phyloP scores from a whole-genome alignment of 768 basidiomycete genomes.

The Boletus coccyginus region DNA sequence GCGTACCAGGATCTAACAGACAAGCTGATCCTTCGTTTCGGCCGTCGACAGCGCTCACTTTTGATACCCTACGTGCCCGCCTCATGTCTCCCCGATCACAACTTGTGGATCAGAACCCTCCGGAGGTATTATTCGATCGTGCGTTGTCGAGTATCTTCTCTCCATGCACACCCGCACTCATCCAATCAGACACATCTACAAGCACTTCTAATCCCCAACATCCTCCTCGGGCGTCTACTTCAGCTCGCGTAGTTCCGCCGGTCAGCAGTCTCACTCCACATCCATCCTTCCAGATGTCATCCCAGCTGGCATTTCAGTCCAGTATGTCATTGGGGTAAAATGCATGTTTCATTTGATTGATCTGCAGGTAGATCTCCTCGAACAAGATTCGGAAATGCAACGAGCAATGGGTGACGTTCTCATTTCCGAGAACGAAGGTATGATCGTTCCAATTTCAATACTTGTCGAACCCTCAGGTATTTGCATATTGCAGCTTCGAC shows the following conservation, averaged over 20 bases:
- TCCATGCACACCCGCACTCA: not conserved
- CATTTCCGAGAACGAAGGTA: constrained; percentile 46
- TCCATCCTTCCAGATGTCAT: constrained; percentile 51
- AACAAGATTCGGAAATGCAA: constrained; percentile 73
- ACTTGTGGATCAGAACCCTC: constrained; percentile 35
- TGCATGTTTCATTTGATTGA: not conserved
- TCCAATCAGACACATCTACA: constrained; percentile 16
- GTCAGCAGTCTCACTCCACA: constrained; percentile 55
- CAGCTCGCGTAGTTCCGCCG: constrained; percentile 43
- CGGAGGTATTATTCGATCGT: constrained; percentile 37
- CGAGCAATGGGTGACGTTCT: constrained; percentile 55
- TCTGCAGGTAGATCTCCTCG: constrained; percentile 52
- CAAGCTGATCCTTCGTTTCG: constrained; percentile 38
- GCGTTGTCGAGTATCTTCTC: constrained; percentile 14
- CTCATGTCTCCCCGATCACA: constrained; percentile 39
- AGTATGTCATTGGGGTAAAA: constrained; percentile 38
- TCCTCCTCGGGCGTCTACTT: constrained; percentile 27
- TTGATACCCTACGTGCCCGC: constrained; percentile 46
- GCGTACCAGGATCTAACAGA: constrained; percentile 21
- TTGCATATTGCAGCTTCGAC: constrained; percentile 13
- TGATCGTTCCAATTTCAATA: not conserved
- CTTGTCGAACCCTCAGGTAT: not conserved
- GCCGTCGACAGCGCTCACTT: constrained; percentile 45
- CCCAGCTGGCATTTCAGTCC: constrained; percentile 48
- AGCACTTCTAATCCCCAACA: not conserved